These are phyloP conservation scores for Gleditsia sinensis DNA, from an alignment of 306 rosid species.

Conservation along the genomic window DNA sequence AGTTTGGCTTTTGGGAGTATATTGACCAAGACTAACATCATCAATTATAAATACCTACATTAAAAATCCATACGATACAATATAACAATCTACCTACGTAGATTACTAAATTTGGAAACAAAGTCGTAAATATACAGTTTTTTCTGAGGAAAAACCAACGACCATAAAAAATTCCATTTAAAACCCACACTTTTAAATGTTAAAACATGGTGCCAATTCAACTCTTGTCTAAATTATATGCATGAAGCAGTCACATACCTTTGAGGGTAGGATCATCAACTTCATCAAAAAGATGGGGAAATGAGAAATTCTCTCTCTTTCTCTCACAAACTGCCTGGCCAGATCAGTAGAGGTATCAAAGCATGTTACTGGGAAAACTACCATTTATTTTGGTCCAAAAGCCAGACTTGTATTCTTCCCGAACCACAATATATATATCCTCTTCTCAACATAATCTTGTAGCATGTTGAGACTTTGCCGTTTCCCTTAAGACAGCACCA, in stretches of 20 bases:
- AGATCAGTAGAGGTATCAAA: background rate
- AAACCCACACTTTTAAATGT: constrained; percentile 1
- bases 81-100: too few relatives aligned
- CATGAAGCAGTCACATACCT: constrained; percentile 26
- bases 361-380: constrained; percentile 16
- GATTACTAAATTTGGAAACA: too few relatives aligned
- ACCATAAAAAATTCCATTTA: background rate
- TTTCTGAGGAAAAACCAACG: constrained; percentile 12
- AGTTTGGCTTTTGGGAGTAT: too few relatives aligned
- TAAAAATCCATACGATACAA: background rate
- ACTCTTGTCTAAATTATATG: constrained; percentile 3
- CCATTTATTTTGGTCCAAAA: constrained; percentile 19
- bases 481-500: constrained; percentile 83
- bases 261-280: constrained; percentile 26
- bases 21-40: constrained; percentile 11
- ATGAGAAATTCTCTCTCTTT: background rate
- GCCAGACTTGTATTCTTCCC: constrained; percentile 22
- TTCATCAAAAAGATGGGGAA: constrained; percentile 29
- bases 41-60: background rate
- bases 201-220: constrained; percentile 1
- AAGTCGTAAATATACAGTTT: background rate
- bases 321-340: constrained; percentile 6
- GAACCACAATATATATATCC: constrained; percentile 6
- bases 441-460: constrained; percentile 60
- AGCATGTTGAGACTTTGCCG: constrained; percentile 90